phyloP scores from a whole-genome alignment of 306 rosid genomes.

The Comarum palustre region DNA sequence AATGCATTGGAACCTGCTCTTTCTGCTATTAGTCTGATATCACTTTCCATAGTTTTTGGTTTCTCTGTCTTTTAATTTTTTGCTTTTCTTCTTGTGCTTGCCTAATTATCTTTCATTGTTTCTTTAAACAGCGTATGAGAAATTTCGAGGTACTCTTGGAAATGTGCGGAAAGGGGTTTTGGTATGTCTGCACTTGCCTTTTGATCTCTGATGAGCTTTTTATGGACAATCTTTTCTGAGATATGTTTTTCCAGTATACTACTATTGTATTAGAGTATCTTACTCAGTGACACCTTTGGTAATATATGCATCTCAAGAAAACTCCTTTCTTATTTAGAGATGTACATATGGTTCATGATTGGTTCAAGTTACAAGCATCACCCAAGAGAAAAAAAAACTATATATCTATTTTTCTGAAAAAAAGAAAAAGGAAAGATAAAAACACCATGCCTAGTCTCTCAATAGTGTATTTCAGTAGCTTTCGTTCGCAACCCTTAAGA shows the following conservation, averaged over 20 bases:
- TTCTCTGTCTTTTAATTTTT: too few relatives aligned
- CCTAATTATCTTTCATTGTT: background rate
- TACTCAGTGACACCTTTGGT: background rate
- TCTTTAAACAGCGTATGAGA: constrained; percentile 62
- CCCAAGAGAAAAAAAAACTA: background rate
- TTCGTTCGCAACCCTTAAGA: background rate
- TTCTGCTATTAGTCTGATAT: too few relatives aligned
- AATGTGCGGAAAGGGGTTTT: constrained; percentile 97
- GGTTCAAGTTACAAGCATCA: background rate
- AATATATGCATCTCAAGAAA: background rate
- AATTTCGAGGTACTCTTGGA: constrained; percentile 84
- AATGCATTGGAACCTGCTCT: too few relatives aligned
- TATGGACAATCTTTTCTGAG: background rate
- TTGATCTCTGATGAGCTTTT: constrained; percentile 5
- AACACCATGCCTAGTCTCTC: background rate
- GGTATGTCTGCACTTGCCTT: constrained; percentile 48
- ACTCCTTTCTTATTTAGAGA: background rate
- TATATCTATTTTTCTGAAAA: background rate
- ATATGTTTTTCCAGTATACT: background rate
- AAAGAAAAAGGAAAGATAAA: background rate
- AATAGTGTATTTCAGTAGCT: background rate
- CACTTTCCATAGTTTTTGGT: too few relatives aligned
- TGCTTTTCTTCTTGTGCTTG: background rate
- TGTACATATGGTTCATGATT: background rate
- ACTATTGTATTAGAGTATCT: background rate